Percentiles rank a stretch among this genome's conserved stretches.
These are phyloP conservation scores for Venturia pyrina DNA, from an alignment of 2,329 filamentous ascomycete species.

Conservation along the genomic window DNA sequence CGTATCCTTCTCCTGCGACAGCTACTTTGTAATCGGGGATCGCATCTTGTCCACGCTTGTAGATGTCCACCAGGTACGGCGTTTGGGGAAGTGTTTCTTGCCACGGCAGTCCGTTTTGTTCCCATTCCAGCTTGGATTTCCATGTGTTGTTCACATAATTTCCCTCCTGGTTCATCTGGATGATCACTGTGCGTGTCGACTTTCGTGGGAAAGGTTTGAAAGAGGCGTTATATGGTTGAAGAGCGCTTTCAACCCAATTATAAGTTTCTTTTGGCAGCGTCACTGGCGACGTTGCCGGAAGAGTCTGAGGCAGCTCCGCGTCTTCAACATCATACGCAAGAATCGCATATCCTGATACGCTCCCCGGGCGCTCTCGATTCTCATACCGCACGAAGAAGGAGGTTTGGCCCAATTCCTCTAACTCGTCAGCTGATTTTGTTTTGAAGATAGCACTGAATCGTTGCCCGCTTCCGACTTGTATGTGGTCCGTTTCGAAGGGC, in stretches of 20 bases:
- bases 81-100: constrained; percentile 15
- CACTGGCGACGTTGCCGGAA: constrained; percentile 19
- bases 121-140: constrained; percentile 16
- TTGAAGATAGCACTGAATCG: constrained; percentile 49
- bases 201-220: constrained; percentile 21
- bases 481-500: constrained; percentile 34
- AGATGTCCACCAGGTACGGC: constrained; percentile 46
- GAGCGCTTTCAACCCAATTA: constrained; percentile 29
- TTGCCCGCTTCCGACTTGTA: constrained; percentile 50
- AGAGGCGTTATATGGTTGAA: constrained; percentile 23
- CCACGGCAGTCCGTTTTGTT: constrained; percentile 17
- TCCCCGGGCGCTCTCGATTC: constrained; percentile 39
- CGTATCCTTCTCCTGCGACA: constrained; percentile 42
- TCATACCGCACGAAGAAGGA: constrained; percentile 39
- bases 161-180: constrained; percentile 1
- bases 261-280: constrained; percentile 24
- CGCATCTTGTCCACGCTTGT: constrained; percentile 33
- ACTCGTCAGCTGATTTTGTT: constrained; percentile 40
- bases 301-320: constrained; percentile 16
- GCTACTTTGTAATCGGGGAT: constrained; percentile 46
- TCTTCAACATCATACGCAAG: constrained; percentile 31
- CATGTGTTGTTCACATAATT: background rate
- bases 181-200: constrained; percentile 21
- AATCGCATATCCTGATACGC: constrained; percentile 39
- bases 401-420: constrained; percentile 27